phyloP scores from a whole-genome alignment of 345 rosid species.

The Populus alba region DNA sequence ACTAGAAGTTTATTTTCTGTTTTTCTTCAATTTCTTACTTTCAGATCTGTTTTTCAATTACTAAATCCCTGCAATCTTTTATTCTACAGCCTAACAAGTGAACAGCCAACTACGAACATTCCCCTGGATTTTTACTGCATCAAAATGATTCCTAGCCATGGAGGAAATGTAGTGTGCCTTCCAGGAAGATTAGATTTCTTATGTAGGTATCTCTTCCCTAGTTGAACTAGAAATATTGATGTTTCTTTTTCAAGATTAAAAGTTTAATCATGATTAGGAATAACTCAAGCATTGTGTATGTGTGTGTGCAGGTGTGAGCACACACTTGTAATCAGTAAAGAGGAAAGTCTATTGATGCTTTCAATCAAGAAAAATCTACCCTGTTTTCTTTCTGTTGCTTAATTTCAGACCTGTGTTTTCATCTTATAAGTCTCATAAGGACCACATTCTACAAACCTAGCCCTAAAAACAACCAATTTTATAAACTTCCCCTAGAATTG shows the following conservation, averaged over 20 bases:
- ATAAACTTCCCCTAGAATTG: background rate
- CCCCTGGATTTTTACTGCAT: background rate
- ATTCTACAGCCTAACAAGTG: background rate
- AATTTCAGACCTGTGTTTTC: background rate
- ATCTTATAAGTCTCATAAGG: background rate
- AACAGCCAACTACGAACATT: background rate
- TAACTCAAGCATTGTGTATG: background rate
- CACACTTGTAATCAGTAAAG: background rate
- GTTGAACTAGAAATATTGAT: background rate
- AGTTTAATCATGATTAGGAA: background rate
- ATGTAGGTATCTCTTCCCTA: background rate
- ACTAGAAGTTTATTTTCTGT: background rate
- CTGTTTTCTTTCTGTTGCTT: background rate
- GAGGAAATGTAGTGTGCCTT: background rate
- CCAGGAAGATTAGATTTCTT: background rate
- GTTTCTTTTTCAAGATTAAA: background rate
- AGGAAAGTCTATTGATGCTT: background rate
- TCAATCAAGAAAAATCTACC: background rate
- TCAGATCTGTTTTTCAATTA: background rate
- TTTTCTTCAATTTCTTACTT: background rate
- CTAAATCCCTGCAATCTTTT: background rate
- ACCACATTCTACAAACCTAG: background rate
- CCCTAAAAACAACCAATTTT: background rate
- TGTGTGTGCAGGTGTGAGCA: no score
- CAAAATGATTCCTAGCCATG: background rate